phyloP scores from a whole-genome alignment of 2,329 filamentous ascomycete genomes.

The Fusarium sp. region DNA sequence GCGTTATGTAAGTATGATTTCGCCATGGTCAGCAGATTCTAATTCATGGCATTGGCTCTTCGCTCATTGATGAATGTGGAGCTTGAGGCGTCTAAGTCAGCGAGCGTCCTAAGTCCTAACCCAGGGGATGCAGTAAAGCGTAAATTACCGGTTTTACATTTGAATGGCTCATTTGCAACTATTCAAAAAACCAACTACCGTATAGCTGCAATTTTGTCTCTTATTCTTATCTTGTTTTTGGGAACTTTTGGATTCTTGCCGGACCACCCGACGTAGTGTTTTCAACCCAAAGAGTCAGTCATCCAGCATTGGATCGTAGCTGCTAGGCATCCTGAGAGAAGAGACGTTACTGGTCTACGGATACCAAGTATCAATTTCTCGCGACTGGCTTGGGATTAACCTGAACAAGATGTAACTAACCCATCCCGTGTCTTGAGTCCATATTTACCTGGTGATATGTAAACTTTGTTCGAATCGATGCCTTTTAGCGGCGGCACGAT shows the following conservation, averaged over 20 bases:
- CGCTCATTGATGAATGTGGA: background rate
- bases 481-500: conserved; percentile 7
- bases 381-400: background rate
- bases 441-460: background rate
- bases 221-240: background rate
- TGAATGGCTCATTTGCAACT: background rate
- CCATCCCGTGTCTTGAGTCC: background rate
- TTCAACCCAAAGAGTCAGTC: no score
- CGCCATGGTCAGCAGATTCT: conserved; percentile 31
- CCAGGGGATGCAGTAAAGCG: background rate
- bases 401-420: background rate
- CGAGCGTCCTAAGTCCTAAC: no score
- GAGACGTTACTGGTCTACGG: background rate
- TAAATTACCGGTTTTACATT: background rate
- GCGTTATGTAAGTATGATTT: background rate
- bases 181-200: no score
- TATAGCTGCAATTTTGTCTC: background rate
- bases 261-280: no score
- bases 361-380: background rate
- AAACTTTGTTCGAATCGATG: background rate
- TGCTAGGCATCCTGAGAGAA: no score
- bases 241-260: no score
- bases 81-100: conserved; percentile 8
- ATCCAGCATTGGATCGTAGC: no score
- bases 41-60: conserved; percentile 28